Percentiles rank a stretch among this genome's conserved stretches.
These are phyloP conservation scores for Sphagnum contortum DNA, from an alignment of 225 moss, liverwort and hornwort genomes.

Conservation along the genomic window DNA sequence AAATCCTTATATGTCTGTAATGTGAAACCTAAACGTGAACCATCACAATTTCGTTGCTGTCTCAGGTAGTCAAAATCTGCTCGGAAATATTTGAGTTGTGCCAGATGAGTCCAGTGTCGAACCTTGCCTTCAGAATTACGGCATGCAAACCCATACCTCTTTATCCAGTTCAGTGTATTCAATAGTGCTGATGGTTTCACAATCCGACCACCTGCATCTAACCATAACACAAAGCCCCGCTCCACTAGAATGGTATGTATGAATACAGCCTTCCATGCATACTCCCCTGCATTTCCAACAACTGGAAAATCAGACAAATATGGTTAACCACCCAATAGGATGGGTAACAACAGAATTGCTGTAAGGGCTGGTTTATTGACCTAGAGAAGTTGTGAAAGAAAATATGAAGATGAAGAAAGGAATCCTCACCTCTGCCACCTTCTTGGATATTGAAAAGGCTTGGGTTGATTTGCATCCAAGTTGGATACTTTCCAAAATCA, in stretches of 20 bases:
- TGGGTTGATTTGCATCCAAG: constrained; percentile 71
- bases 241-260: constrained; percentile 47
- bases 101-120: constrained; percentile 28
- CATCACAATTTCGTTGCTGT: constrained; percentile 46
- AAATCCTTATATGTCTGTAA: constrained; percentile 27
- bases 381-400: no score
- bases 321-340: no score
- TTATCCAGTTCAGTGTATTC: constrained; percentile 22
- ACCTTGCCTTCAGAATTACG: constrained; percentile 36
- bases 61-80: constrained; percentile 19
- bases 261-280: constrained; percentile 74
- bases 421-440: no score
- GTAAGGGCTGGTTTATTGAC: no score
- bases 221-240: constrained; percentile 55
- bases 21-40: constrained; percentile 64
- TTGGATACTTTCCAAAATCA: constrained; percentile 38
- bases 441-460: background rate
- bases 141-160: constrained; percentile 39
- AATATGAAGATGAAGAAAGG: no score
- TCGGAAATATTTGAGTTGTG: constrained; percentile 32
- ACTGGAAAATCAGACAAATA: no score
- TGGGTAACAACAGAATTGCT: no score
- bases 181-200: constrained; percentile 23
- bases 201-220: constrained; percentile 61
- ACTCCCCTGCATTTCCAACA: constrained; percentile 37